phyloP scores from a whole-genome alignment of 192 early-diverging fungal genomes.

The Mortierella antarctica region DNA sequence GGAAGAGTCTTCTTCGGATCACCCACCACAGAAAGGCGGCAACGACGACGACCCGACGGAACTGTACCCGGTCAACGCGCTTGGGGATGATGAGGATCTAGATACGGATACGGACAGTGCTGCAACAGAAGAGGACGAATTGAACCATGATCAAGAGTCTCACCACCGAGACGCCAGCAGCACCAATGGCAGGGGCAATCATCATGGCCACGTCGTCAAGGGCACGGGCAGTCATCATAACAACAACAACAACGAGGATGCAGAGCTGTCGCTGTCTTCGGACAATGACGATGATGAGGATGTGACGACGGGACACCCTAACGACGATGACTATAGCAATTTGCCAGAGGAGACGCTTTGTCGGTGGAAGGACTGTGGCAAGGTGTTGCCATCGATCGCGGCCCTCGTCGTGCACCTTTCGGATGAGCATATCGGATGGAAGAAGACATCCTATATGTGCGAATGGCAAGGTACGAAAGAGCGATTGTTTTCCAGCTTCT shows the following conservation, averaged over 20 bases:
- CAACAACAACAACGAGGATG: slow-evolving; percentile 11
- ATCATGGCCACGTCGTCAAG: neutral
- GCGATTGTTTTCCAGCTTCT: too few relatives aligned
- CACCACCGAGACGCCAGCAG: neutral
- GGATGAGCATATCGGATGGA: slow-evolving; percentile 71
- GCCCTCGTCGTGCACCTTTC: slow-evolving; percentile 57
- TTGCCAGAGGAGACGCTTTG: slow-evolving; percentile 44
- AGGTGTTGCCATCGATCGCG: slow-evolving; percentile 39
- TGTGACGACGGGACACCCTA: neutral
- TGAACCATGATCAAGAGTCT: too few relatives aligned
- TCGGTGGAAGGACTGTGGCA: slow-evolving; percentile 58
- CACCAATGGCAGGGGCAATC: neutral
- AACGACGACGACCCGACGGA: neutral
- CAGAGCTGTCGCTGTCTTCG: slow-evolving; percentile 26
- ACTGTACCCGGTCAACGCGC: too few relatives aligned
- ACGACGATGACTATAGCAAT: slow-evolving; percentile 44
- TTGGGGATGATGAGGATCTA: too few relatives aligned
- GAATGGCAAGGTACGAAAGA: slow-evolving; percentile 60
- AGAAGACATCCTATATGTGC: slow-evolving; percentile 63
- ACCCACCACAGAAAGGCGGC: neutral
- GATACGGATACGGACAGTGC: too few relatives aligned
- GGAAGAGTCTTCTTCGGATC: neutral
- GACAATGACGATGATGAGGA: slow-evolving; percentile 36
- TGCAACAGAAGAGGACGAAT: too few relatives aligned
- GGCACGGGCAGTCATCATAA: neutral